Percentiles rank a stretch among this genome's conserved stretches.
phyloP scores from a whole-genome alignment of 495 filamentous ascomycete genomes.

The Xylaria flabelliformis region DNA sequence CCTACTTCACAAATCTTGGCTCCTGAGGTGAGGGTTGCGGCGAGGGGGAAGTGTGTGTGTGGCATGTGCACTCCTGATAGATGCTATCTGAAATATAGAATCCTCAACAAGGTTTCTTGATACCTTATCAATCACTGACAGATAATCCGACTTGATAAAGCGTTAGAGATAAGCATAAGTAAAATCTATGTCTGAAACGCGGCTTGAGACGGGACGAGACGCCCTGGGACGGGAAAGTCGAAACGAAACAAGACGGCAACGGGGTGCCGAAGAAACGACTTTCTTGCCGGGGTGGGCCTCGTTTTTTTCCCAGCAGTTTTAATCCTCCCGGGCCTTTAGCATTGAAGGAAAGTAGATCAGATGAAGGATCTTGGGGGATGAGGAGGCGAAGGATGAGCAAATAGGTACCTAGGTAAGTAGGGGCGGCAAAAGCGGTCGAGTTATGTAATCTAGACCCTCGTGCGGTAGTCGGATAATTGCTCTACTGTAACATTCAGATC shows the following conservation, averaged over 20 bases:
- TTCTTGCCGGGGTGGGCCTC: neutral
- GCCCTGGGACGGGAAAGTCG: neutral
- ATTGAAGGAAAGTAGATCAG: conserved; percentile 3
- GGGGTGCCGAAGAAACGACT: neutral
- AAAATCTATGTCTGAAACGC: conserved; percentile 8
- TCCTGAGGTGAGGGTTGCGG: conserved; percentile 5
- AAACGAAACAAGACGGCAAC: conserved; percentile 21
- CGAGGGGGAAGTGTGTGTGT: neutral
- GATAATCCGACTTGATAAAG: neutral
- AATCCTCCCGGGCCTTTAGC: neutral
- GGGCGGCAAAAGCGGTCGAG: neutral
- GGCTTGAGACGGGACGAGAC: conserved; percentile 18
- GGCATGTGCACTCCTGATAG: neutral
- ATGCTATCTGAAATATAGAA: conserved; percentile 1
- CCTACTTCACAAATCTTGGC: neutral
- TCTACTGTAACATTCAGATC: conserved; percentile 15
- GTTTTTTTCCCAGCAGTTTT: neutral
- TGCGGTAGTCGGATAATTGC: neutral
- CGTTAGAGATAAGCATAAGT: conserved; percentile 10
- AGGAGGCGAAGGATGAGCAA: conserved; percentile 8
- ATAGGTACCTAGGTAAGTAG: neutral
- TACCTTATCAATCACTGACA: neutral
- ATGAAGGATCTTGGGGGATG: conserved; percentile 14
- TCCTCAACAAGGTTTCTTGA: neutral
- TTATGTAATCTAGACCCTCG: neutral